Percentiles rank a stretch among this genome's conserved stretches.
These are phyloP conservation scores for Boletus reticuloceps DNA, from an alignment of 768 basidiomycete genomes.

Conservation along the genomic window DNA sequence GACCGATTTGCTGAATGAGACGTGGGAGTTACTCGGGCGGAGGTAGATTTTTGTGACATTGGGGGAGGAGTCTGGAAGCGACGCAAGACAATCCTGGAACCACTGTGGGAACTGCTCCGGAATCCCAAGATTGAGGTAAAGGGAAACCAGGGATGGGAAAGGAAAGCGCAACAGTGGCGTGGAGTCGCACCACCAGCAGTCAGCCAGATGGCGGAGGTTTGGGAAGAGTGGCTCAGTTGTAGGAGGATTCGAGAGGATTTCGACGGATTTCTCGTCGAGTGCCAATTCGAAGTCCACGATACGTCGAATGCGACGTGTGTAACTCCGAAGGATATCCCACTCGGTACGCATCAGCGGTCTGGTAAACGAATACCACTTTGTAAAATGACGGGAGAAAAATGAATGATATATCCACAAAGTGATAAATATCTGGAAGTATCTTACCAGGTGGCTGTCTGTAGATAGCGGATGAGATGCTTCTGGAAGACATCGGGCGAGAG, in stretches of 20 bases:
- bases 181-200: background rate
- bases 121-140: too few species aligned
- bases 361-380: background rate
- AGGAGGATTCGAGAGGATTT: background rate
- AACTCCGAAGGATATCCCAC: background rate
- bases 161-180: background rate
- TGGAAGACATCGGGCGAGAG: background rate
- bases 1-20: background rate
- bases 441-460: too few species aligned
- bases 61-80: too few species aligned
- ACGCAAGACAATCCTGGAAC: too few species aligned
- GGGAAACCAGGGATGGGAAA: too few species aligned
- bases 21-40: too few species aligned
- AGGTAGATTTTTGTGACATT: too few species aligned
- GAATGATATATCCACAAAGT: too few species aligned
- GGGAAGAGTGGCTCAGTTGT: background rate
- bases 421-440: too few species aligned
- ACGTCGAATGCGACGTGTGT: background rate
- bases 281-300: accelerated
- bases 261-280: background rate
- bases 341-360: background rate
- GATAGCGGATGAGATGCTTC: too few species aligned
- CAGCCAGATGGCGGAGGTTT: background rate
- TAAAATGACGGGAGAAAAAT: background rate
- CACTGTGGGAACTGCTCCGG: too few species aligned